Evolutionary conservation across 202 grass and related monocot species (phyloP).

Genomic region (Panicum virgatum): DNA sequence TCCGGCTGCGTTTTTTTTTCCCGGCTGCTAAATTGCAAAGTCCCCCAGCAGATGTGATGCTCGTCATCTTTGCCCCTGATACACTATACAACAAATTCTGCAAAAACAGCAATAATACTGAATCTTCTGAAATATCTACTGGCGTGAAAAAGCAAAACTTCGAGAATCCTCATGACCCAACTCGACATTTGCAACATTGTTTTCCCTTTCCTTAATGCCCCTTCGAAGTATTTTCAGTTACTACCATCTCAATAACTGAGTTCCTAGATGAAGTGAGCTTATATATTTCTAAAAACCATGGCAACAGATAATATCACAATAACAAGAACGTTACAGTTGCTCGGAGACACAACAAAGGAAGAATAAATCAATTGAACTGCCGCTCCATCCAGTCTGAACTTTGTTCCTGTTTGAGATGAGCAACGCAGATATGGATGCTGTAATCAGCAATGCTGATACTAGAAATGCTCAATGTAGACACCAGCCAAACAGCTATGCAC

Average conservation of each 20-base stretch:
- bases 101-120: too few relatives aligned
- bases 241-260: neutral
- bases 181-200: neutral
- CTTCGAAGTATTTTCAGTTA: neutral
- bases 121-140: too few relatives aligned
- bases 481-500: neutral
- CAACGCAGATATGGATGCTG: neutral
- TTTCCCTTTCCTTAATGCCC: neutral
- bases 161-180: too few relatives aligned
- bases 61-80: too few relatives aligned
- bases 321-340: neutral
- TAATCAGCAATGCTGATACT: neutral
- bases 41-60: too few relatives aligned
- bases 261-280: neutral
- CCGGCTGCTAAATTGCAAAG: too few relatives aligned
- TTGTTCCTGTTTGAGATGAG: neutral
- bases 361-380: neutral
- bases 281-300: neutral
- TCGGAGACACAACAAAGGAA: neutral
- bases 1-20: too few relatives aligned
- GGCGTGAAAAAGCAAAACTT: too few relatives aligned
- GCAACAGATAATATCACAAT: too few relatives aligned
- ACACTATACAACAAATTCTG: too few relatives aligned
- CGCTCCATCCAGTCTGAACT: neutral
- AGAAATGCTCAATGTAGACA: neutral